These are phyloP conservation scores for Carex pumila DNA, from an alignment of 176 grass and related monocot genomes.

Conservation along the genomic window DNA sequence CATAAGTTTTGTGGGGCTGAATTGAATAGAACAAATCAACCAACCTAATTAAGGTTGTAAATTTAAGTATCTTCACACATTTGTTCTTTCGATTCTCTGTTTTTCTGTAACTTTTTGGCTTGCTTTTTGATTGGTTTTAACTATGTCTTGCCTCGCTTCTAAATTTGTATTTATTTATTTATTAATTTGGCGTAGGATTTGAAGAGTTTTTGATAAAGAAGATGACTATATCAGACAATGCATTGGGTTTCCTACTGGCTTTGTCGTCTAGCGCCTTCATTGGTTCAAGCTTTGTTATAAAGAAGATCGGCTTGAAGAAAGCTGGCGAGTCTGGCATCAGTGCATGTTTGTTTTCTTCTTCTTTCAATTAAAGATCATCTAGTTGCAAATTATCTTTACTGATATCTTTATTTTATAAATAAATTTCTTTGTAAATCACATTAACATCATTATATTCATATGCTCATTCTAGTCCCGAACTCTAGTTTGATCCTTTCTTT, in stretches of 20 bases:
- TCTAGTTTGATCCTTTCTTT: neutral
- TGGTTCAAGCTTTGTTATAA: slow-evolving; percentile 88
- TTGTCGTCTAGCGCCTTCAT: slow-evolving; percentile 84
- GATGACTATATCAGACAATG: slow-evolving; percentile 58
- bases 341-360: slow-evolving; percentile 58
- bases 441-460: neutral
- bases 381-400: neutral
- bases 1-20: neutral
- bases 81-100: neutral
- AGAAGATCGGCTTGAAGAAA: slow-evolving; percentile 80
- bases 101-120: neutral
- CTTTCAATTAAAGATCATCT: neutral
- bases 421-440: neutral
- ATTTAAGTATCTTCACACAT: neutral
- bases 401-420: neutral
- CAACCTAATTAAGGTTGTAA: neutral
- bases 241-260: slow-evolving; percentile 59
- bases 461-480: neutral
- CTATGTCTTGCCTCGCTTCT: neutral
- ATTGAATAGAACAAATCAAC: slow-evolving; percentile 1
- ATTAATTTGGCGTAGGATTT: slow-evolving; percentile 1
- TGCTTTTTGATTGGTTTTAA: neutral
- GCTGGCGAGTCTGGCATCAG: slow-evolving; percentile 51
- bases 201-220: neutral
- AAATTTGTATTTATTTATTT: neutral